Percentiles rank a stretch among this genome's conserved stretches.
Conservation (phyloP, 306 rosid species). For the Cicer yamashitae region DNA sequence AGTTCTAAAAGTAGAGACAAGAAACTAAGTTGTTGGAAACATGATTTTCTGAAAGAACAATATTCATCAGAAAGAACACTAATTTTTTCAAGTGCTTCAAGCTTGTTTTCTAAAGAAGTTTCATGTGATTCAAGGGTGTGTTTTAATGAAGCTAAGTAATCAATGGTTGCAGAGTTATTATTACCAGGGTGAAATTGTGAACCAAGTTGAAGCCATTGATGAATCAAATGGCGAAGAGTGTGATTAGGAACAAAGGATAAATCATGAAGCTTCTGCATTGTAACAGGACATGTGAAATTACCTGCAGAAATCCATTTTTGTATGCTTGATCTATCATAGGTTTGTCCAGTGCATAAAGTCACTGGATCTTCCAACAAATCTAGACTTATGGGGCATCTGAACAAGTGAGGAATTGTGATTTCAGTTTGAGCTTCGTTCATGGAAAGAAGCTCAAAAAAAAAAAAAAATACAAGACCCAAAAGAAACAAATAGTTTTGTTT, state of each 20-base stretch:
- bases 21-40: slow-evolving; percentile 66
- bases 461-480: slow-evolving; percentile 4
- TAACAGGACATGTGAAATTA: slow-evolving; percentile 91
- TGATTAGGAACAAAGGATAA: slow-evolving; percentile 85
- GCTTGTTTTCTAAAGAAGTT: slow-evolving; percentile 51
- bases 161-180: slow-evolving; percentile 49
- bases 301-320: slow-evolving; percentile 82
- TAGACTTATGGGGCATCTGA: slow-evolving; percentile 90
- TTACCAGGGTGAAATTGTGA: slow-evolving; percentile 50
- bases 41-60: slow-evolving; percentile 53
- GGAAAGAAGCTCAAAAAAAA: slow-evolving; percentile 37
- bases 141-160: slow-evolving; percentile 59
- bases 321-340: slow-evolving; percentile 91
- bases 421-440: slow-evolving; percentile 68
- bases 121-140: slow-evolving; percentile 57
- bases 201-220: slow-evolving; percentile 72
- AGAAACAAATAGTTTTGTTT: not conserved
- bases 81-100: slow-evolving; percentile 64
- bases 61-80: slow-evolving; percentile 58
- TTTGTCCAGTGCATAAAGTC: slow-evolving; percentile 85
- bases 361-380: slow-evolving; percentile 92
- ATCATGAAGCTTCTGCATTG: slow-evolving; percentile 94
- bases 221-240: slow-evolving; percentile 79
- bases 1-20: slow-evolving; percentile 72
- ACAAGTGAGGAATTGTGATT: slow-evolving; percentile 68